A percentile compares a stretch with the other conserved stretches of the same genome.
Evolutionary conservation across 371 early-diverging fungal genomes (phyloP).

Genomic region (Circinella minor): DNA sequence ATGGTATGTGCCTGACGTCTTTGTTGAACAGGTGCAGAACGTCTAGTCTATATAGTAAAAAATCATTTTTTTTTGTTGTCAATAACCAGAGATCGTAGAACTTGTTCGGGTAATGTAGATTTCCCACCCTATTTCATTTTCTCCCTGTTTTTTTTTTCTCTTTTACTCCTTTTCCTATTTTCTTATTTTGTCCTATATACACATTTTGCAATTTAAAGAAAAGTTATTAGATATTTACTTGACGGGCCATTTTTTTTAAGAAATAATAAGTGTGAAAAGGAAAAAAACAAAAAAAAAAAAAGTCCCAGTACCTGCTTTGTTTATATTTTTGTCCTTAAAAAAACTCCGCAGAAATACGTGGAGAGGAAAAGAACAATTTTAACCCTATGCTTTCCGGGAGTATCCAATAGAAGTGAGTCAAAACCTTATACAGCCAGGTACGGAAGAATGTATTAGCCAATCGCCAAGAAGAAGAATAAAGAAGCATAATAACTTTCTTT

Average conservation of each 20-base stretch:
- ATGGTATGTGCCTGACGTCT: constrained; percentile 73
- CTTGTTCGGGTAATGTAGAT: too few species aligned
- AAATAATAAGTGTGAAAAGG: too few species aligned
- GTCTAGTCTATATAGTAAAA: constrained; percentile 40
- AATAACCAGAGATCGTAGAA: not conserved
- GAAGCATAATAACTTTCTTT: too few species aligned
- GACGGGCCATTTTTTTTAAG: too few species aligned
- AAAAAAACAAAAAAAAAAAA: too few species aligned
- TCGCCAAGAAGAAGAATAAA: not conserved
- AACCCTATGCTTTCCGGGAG: not conserved
- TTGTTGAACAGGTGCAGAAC: constrained; percentile 68
- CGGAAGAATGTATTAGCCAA: constrained; percentile 5
- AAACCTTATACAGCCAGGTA: not conserved
- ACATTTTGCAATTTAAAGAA: too few species aligned
- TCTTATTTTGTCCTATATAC: too few species aligned
- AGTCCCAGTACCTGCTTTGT: too few species aligned
- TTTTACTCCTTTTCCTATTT: too few species aligned
- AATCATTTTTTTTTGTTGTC: not conserved
- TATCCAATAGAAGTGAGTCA: constrained; percentile 1
- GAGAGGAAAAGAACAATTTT: not conserved
- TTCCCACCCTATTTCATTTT: too few species aligned
- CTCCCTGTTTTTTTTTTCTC: too few species aligned
- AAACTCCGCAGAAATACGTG: not conserved
- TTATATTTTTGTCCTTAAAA: not conserved
- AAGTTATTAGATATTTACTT: too few species aligned